Percentiles rank a stretch among this genome's conserved stretches.
phyloP scores from a whole-genome alignment of 352 stramenopile genomes.

The Elongisporangium undulatum region DNA sequence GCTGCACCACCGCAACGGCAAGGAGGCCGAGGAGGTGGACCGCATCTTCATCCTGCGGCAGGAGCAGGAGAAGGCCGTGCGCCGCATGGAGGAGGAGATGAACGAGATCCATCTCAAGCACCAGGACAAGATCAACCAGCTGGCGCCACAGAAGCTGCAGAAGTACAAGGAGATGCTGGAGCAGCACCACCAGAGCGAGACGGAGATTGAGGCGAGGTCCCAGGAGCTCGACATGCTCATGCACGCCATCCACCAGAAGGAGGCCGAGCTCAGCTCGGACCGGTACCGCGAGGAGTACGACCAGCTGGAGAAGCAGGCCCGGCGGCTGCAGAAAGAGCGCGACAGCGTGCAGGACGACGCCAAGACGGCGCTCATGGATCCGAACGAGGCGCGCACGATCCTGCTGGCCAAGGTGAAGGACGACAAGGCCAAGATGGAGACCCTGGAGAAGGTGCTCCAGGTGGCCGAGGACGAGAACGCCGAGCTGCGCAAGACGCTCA shows the following conservation, averaged over 20 bases:
- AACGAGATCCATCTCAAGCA: conserved; percentile 74
- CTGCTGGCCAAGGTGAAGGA: conserved; percentile 86
- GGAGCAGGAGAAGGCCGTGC: conserved; percentile 65
- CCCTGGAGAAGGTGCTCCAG: conserved; percentile 57
- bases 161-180: conserved; percentile 73
- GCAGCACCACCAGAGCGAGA: conserved; percentile 68
- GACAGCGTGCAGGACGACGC: conserved; percentile 80
- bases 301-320: conserved; percentile 60
- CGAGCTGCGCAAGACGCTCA: conserved; percentile 46
- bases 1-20: conserved; percentile 63
- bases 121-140: conserved; percentile 86
- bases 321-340: conserved; percentile 67
- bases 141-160: conserved; percentile 82
- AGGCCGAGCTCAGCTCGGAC: conserved; percentile 62
- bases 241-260: conserved; percentile 72
- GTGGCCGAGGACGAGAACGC: conserved; percentile 46
- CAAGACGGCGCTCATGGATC: conserved; percentile 85
- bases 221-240: conserved; percentile 71
- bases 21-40: conserved; percentile 86
- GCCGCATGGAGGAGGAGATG: conserved; percentile 74
- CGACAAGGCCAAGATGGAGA: conserved; percentile 80
- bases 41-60: conserved; percentile 89
- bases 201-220: conserved; percentile 64
- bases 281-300: conserved; percentile 78
- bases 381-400: conserved; percentile 75